Conservation (phyloP, 345 rosid genomes). For the Mallotus nudiflorus region DNA sequence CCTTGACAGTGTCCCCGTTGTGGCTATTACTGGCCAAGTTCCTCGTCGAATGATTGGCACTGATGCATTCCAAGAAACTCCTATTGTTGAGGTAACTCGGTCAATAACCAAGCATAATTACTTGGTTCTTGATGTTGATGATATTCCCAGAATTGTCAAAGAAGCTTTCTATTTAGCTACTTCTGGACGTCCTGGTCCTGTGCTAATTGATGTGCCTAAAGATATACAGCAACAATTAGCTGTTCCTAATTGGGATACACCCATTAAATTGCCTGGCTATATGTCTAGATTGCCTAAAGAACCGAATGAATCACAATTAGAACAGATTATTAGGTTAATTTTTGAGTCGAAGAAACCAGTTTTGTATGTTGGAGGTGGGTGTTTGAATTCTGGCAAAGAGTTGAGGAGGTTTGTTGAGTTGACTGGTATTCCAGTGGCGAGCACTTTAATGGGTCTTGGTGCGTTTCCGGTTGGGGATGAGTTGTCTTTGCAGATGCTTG, state of each 20-base stretch:
- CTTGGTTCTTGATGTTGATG: slow-evolving; percentile 82
- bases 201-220: slow-evolving; percentile 86
- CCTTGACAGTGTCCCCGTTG: slow-evolving; percentile 87
- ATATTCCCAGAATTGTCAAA: slow-evolving; percentile 73
- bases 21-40: slow-evolving; percentile 91
- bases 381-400: slow-evolving; percentile 89
- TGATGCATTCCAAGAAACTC: slow-evolving; percentile 92
- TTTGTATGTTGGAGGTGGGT: slow-evolving; percentile 96
- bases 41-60: slow-evolving; percentile 95
- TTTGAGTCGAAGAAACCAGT: slow-evolving; percentile 83
- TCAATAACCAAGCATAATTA: slow-evolving; percentile 93
- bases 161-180: slow-evolving; percentile 90
- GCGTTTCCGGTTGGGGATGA: slow-evolving; percentile 61
- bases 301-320: slow-evolving; percentile 54
- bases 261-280: slow-evolving; percentile 68
- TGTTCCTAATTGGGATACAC: slow-evolving; percentile 71
- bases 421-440: slow-evolving; percentile 90
- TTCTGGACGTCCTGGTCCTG: slow-evolving; percentile 92
- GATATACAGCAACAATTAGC: slow-evolving; percentile 92
- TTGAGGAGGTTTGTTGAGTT: slow-evolving; percentile 76
- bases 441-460: slow-evolving; percentile 98
- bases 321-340: slow-evolving; percentile 79
- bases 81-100: slow-evolving; percentile 86
- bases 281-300: slow-evolving; percentile 72
- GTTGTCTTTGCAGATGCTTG: slow-evolving; percentile 84